These are phyloP conservation scores for Haematococcus lacustris DNA, from an alignment of 139 green algal genomes.

Conservation along the genomic window DNA sequence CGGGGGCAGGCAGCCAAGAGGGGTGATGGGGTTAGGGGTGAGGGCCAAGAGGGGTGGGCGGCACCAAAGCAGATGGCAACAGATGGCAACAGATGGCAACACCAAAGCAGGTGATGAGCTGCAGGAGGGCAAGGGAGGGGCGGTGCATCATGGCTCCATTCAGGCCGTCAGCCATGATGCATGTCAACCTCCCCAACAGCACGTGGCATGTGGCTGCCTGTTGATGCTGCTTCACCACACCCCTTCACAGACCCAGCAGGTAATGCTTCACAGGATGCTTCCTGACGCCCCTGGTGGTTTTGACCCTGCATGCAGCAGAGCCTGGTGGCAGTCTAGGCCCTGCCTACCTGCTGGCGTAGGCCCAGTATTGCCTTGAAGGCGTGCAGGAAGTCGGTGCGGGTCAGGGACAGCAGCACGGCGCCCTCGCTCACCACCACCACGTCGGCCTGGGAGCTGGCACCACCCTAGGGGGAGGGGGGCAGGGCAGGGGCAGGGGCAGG, in stretches of 20 bases:
- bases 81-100: too few relatives aligned
- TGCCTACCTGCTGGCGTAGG: conserved; percentile 16
- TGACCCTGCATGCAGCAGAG: not conserved
- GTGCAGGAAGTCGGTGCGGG: conserved; percentile 8
- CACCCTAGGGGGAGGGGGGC: not conserved
- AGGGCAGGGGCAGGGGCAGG: not conserved
- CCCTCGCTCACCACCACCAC: conserved; percentile 16
- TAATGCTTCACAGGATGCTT: not conserved
- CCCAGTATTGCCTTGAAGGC: conserved; percentile 18
- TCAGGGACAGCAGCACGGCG: conserved; percentile 14
- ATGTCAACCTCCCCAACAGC: not conserved
- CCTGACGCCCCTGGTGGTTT: not conserved
- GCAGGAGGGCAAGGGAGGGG: too few relatives aligned
- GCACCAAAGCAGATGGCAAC: too few relatives aligned
- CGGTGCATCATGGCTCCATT: not conserved
- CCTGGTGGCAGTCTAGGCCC: too few relatives aligned
- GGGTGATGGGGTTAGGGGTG: not conserved
- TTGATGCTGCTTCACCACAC: not conserved
- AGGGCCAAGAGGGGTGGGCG: not conserved
- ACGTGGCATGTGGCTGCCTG: not conserved
- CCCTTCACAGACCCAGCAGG: not conserved
- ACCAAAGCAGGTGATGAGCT: too few relatives aligned
- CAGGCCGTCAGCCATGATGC: not conserved
- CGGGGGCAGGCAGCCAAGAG: not conserved
- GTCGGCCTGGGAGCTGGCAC: conserved; percentile 6